phyloP scores from a whole-genome alignment of 345 rosid genomes.

The Dovyalis caffra region DNA sequence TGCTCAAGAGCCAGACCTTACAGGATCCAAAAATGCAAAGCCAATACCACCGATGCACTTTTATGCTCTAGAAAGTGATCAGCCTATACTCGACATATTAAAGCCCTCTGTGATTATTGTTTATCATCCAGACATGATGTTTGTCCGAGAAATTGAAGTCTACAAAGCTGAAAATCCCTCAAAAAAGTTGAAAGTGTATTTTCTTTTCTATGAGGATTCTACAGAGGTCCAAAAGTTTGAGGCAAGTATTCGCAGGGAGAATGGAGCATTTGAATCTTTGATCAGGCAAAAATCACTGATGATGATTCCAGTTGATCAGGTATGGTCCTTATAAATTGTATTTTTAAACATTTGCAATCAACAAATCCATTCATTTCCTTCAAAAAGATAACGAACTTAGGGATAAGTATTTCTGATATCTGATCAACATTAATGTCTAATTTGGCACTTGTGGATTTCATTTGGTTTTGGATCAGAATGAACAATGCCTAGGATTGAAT shows the following conservation, averaged over 20 bases:
- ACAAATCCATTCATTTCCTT: background rate
- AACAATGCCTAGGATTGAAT: constrained; percentile 57
- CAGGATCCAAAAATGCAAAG: constrained; percentile 25
- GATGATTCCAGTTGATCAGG: constrained; percentile 98
- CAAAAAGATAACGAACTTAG: background rate
- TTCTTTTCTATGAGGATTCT: constrained; percentile 89
- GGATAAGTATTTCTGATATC: background rate
- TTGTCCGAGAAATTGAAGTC: constrained; percentile 90
- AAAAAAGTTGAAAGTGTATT: constrained; percentile 72
- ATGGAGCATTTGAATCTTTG: constrained; percentile 92
- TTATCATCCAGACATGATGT: constrained; percentile 84
- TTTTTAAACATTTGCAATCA: no score
- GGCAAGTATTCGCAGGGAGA: constrained; percentile 89
- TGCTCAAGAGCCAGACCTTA: constrained; percentile 21
- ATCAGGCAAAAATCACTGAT: constrained; percentile 92
- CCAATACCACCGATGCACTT: constrained; percentile 71
- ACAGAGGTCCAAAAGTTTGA: constrained; percentile 93
- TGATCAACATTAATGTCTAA: background rate
- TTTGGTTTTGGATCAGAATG: constrained; percentile 50
- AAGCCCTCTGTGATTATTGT: constrained; percentile 79
- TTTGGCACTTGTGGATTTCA: constrained; percentile 2
- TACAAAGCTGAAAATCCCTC: constrained; percentile 92
- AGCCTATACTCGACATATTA: constrained; percentile 73
- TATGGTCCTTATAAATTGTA: constrained; percentile 19
- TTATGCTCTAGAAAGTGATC: constrained; percentile 75